Evolutionary conservation across 2,329 filamentous ascomycete species (phyloP).

Genomic region (Microdochium nivale): DNA sequence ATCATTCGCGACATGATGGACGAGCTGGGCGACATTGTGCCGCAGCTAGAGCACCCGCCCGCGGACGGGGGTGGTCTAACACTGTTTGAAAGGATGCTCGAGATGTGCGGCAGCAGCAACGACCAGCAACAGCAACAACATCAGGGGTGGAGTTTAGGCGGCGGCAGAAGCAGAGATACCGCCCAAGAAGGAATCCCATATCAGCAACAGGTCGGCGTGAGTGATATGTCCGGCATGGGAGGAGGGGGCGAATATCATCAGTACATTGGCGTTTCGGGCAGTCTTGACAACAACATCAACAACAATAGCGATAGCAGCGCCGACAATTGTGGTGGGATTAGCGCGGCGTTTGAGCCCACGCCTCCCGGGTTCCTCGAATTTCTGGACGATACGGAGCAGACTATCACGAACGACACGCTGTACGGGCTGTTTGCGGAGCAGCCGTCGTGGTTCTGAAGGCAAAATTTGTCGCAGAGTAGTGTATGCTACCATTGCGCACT

Average conservation of each 20-base stretch:
- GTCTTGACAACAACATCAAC: no score
- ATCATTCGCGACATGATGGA: constrained; percentile 23
- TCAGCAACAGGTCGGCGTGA: constrained; percentile 4
- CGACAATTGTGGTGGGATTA: no score
- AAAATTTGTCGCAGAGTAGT: neutral
- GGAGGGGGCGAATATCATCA: constrained; percentile 5
- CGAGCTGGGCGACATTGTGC: constrained; percentile 10
- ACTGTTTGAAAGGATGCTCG: neutral
- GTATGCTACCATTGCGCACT: neutral
- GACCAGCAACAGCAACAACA: neutral
- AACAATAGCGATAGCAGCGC: no score
- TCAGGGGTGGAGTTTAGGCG: no score
- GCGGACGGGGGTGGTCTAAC: constrained; percentile 10
- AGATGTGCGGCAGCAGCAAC: neutral
- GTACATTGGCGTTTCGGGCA: no score
- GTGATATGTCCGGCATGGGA: constrained; percentile 8
- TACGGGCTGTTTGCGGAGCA: constrained; percentile 16
- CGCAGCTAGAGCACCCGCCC: constrained; percentile 19
- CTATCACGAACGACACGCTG: constrained; percentile 20
- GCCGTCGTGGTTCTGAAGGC: neutral
- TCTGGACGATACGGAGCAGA: constrained; percentile 20
- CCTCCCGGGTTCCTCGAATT: constrained; percentile 12
- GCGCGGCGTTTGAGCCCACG: constrained; percentile 16
- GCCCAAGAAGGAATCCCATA: no score
- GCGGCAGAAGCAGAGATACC: no score